Evolutionary conservation across 495 filamentous ascomycete genomes (phyloP), one percentile per base, ranked within the genome.

Genomic region (Trichoderma asperelloides): DNA sequence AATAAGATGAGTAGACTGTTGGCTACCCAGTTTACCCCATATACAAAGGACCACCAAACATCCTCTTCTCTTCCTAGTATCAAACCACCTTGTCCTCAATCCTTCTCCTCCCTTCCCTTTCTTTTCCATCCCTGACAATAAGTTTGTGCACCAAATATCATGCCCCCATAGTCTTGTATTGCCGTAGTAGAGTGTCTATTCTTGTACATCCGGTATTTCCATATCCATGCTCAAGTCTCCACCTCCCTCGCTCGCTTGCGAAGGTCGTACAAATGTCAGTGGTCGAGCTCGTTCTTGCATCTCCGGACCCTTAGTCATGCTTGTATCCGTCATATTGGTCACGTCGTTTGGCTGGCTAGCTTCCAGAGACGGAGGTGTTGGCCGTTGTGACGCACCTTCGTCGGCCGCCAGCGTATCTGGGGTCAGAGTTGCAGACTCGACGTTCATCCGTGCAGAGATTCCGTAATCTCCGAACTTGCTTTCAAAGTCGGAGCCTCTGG

Each of bases 281-380:
- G 55, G 55, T 60, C 55, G 23, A n/a, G 45, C 63, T 21, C 74
- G 72, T 66, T 80, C 77, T 65, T 72, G 74, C 78, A 80, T 80
- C 70, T 80, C 78, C 9, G 69, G 75, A 8, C 63, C 65, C 45
- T 72, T 77, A 1, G 7, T n/a, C 33, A 25, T n/a, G 18, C 21
- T n/a, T 11, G 2, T n/a, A n/a, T 55, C 49, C 9, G 16, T 18
- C 41, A 45, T 0, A 16, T 21, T 25, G 55, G 0, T 27, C 55
- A 15, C 23, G 25, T 30, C 55, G 23, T 30, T 25, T 27, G 12
- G 9, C 13, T 60, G 65, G 57, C 7, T 33, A 49, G 25, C 63
- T 64, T 60, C 49, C 18, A 37, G 33, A 7, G 33, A 37, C 33
- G 40, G 40, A 47, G 39, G 68, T 63, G 28, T 49, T 18, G n/a